Evolutionary conservation across 164 flowering plant species (phyloP), one percentile per base, ranked within the genome.

Genomic region (Magnolia changhungtana): DNA sequence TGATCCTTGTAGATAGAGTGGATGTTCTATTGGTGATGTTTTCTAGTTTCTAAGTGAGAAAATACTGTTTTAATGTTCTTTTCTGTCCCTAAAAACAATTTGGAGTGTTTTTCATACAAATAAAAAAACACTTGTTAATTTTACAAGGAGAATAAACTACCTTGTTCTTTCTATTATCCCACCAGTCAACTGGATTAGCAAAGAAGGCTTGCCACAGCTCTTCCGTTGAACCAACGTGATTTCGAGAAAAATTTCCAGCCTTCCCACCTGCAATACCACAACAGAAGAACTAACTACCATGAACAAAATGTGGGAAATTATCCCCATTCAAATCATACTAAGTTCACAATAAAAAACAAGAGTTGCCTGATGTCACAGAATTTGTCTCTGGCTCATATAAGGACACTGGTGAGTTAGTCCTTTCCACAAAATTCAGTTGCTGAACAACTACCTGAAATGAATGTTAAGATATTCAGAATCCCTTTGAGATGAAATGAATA

Each of bases 151-250:
- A 55, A 55, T 55, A 73, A 19, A 27, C 8, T 88, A 94, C 98
- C 97, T 94, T 92, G 86, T 81, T 89, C 67, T 85, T 91, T 85
- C 97, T 82, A 81, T 94, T 92, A 82, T 94, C 97, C 96, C 97
- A 94, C 98, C 98, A 94, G 2, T 91, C 97, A 8, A 78, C 69
- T n/a, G 98, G 98, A 84, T 91, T 92, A 70, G 96, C 98, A 84
- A 94, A 92, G 84, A 90, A 94, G 2, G 96, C 97, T 77, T 94
- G 98, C 98, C 98, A 94, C 59, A 86, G 90, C 78, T 89, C 92
- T 81, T 88, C 86, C 7, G 80, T 69, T 18, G 96, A 85, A 37
- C 78, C 85, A 6, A 77, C 79, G 75, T 45, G 79, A 79, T 74
- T 84, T 72, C 81, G 77, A 69, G 82, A 50, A 78, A 72, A 52